Percentiles rank a stretch among this genome's conserved stretches.
Conservation (phyloP, 805 yeast species). For the Candida saitoana region DNA sequence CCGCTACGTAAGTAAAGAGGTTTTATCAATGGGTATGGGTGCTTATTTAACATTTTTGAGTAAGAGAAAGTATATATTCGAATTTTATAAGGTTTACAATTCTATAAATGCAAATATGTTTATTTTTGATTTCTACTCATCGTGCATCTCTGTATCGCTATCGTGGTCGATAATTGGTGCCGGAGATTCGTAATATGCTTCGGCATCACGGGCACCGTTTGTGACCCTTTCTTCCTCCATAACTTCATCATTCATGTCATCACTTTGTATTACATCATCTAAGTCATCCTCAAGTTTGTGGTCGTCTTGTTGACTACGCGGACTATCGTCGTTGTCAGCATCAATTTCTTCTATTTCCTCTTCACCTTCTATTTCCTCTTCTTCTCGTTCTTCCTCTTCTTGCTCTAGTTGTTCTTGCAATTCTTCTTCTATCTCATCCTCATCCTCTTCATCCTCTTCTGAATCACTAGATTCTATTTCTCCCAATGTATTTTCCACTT, state of each 20-base stretch:
- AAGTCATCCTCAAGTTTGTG: slow-evolving; percentile 8
- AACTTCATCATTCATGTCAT: background rate
- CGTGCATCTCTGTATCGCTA: slow-evolving; percentile 6
- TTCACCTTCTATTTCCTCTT: slow-evolving; percentile 10
- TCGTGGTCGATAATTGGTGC: background rate
- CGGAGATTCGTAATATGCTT: background rate
- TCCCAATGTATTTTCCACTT: slow-evolving; percentile 29
- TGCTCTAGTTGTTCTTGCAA: slow-evolving; percentile 12
- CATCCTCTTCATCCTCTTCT: slow-evolving; percentile 17
- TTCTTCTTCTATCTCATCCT: slow-evolving; percentile 21
- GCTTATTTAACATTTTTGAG: too few relatives aligned
- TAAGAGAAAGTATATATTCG: too few relatives aligned
- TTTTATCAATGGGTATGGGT: too few relatives aligned
- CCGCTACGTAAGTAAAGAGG: too few relatives aligned
- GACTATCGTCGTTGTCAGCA: slow-evolving; percentile 5
- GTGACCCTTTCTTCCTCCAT: background rate
- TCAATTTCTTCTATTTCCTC: slow-evolving; percentile 10
- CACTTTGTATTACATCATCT: slow-evolving; percentile 5
- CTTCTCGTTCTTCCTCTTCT: slow-evolving; percentile 14
- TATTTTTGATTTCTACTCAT: too few relatives aligned
- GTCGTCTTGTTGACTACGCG: slow-evolving; percentile 7
- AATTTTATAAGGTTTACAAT: too few relatives aligned
- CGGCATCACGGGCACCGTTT: background rate
- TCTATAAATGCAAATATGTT: too few relatives aligned
- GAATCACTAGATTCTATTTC: slow-evolving; percentile 20